phyloP scores from a whole-genome alignment of 306 rosid species.

The Canavalia ensiformis region DNA sequence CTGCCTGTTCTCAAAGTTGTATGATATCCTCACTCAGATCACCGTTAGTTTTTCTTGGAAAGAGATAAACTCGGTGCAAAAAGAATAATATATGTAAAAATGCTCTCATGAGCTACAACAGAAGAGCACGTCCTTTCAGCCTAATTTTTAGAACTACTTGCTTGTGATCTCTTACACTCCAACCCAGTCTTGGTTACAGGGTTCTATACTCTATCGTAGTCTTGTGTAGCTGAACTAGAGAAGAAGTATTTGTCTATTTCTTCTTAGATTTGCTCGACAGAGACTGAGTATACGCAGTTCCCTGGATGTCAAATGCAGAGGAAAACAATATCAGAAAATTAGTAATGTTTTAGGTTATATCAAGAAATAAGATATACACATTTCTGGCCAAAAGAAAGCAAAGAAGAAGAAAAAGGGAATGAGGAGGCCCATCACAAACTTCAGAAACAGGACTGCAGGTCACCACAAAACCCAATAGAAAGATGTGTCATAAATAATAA shows the following conservation, averaged over 20 bases:
- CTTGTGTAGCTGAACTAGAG: too few species aligned
- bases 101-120: constrained; percentile 55
- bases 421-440: not conserved
- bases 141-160: constrained; percentile 53
- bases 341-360: not conserved
- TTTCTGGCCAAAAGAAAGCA: not conserved
- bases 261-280: constrained; percentile 65
- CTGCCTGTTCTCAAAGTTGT: constrained; percentile 17
- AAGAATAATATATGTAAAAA: constrained; percentile 26
- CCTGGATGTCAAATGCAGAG: constrained; percentile 57
- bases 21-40: constrained; percentile 26
- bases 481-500: not conserved
- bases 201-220: too few species aligned
- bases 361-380: not conserved
- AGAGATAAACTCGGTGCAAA: not conserved
- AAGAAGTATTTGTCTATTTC: constrained; percentile 54
- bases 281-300: constrained; percentile 71
- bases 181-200: too few species aligned
- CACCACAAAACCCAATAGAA: constrained; percentile 3
- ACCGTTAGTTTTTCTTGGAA: constrained; percentile 8
- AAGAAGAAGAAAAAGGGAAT: not conserved
- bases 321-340: constrained; percentile 15
- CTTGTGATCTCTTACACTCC: constrained; percentile 47
- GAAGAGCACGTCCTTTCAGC: constrained; percentile 49
- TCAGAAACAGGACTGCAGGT: not conserved